These are phyloP conservation scores for Penstemon eatonii DNA, from an alignment of 257 asterid species.

Conservation along the genomic window DNA sequence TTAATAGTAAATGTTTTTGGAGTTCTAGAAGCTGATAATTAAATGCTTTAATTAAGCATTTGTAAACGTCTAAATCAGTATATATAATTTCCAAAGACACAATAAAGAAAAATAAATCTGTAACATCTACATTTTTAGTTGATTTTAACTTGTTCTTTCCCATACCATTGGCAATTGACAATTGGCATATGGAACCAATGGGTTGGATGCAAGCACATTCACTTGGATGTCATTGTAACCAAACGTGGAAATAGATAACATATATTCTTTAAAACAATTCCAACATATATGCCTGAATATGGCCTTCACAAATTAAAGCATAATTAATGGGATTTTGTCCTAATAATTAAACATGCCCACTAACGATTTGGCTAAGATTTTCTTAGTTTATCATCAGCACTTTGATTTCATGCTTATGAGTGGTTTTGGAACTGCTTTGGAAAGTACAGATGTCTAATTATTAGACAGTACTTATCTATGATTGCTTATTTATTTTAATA, in stretches of 20 bases:
- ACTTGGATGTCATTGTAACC: constrained; percentile 25
- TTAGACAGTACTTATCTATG: background rate
- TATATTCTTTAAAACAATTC: no score
- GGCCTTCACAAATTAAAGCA: no score
- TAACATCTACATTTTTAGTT: constrained; percentile 30
- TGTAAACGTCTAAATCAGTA: no score
- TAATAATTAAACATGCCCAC: no score
- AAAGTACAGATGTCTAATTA: constrained; percentile 17
- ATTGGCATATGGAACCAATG: constrained; percentile 24
- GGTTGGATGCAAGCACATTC: constrained; percentile 19
- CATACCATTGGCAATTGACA: constrained; percentile 9
- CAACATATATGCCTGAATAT: no score
- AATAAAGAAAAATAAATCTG: background rate
- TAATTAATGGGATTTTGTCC: no score
- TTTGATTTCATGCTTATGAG: background rate
- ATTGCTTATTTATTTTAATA: constrained; percentile 6
- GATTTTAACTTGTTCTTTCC: constrained; percentile 25
- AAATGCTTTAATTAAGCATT: no score
- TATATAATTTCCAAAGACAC: no score
- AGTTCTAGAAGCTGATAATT: no score
- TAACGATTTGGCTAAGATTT: no score
- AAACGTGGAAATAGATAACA: constrained; percentile 20
- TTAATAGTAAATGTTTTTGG: no score
- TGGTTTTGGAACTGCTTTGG: constrained; percentile 17
- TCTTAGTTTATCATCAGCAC: no score